Evolutionary conservation across 2,329 filamentous ascomycete genomes (phyloP).

Genomic region (Claviceps maximensis): DNA sequence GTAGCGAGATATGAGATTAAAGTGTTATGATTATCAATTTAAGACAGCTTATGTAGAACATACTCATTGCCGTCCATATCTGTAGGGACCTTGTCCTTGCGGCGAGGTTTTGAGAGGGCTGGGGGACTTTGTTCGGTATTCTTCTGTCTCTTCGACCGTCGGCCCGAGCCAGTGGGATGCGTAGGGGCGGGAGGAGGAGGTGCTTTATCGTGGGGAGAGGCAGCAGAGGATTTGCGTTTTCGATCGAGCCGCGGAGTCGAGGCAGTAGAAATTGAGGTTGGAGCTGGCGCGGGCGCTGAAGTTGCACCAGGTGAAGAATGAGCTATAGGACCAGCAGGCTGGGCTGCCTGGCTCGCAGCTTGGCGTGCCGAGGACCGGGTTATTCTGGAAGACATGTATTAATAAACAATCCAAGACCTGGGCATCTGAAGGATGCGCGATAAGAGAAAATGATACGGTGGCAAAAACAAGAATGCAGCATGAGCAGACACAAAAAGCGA

Average conservation of each 20-base stretch:
- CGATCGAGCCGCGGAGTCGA: conserved; percentile 36
- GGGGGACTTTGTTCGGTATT: conserved; percentile 34
- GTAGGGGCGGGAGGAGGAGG: conserved; percentile 22
- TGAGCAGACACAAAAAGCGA: neutral
- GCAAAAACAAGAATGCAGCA: neutral
- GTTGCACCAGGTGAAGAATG: conserved; percentile 19
- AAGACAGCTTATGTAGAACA: conserved; percentile 9
- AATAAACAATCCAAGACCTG: conserved; percentile 6
- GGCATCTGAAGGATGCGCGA: conserved; percentile 13
- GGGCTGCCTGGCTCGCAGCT: conserved; percentile 53
- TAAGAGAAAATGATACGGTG: conserved; percentile 16
- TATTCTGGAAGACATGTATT: conserved; percentile 92
- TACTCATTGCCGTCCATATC: conserved; percentile 67
- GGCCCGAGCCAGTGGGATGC: conserved; percentile 27
- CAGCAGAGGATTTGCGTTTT: conserved; percentile 60
- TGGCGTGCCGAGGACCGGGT: conserved; percentile 90
- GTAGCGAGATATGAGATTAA: neutral
- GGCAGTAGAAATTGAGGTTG: conserved; percentile 11
- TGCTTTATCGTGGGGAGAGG: conserved; percentile 28
- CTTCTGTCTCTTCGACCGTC: conserved; percentile 61
- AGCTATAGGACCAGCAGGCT: conserved; percentile 27
- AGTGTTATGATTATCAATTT: neutral
- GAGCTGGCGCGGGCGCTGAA: conserved; percentile 2
- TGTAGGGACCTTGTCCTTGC: conserved; percentile 46
- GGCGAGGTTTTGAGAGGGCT: conserved; percentile 34